Base-by-base conservation (phyloP, 192 early-diverging fungal species). In the Powellomyces hirtus region DNA sequence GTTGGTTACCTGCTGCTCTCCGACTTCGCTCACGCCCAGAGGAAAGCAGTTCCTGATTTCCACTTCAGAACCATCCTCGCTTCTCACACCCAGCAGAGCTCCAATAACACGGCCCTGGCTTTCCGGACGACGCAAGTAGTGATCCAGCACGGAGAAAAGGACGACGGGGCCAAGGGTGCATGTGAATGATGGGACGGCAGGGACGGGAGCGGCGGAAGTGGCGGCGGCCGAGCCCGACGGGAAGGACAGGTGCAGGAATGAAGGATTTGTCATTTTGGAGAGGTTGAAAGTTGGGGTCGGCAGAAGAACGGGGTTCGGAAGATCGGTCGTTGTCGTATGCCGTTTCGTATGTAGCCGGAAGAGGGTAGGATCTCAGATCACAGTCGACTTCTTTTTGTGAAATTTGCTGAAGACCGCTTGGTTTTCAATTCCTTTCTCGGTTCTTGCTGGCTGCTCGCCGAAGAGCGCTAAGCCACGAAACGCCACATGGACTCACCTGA, bases 101-200 rank as follows among this genome's bases (percentile, higher is more conserved):
- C 96, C 96, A 55, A 97, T 90, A 22, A 95, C 94, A 58, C 90
- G 78, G 64, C 84, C 80, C 71, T 93, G 90, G 65, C 83, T 83
- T 64, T 91, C 90, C 70, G 92, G 88, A 59, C 91, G 89, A 42
- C 95, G 90, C 65, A 93, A 73, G 72, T 80, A 93, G 79, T 97
- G 95, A 81, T 96, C 94, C 18, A 98, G 87, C 56, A 97, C 90
- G 34, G 92, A 86, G 73, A 98, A 92, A 38, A 96, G 82, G 14
- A 95, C 94, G 26, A 95, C 81, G 31, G 95, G 95, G 55, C 83
- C 86, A 58, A 91, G 80, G 20, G 53, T 27, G 24, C 14, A 14
- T 14, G 31, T 16, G 6, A 14, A 56, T 6, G 53, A 56, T 42
- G 40, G 40, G n/a, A 42, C 40, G 24, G 79, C 84, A 35, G 85